A percentile compares a stretch with the other conserved stretches of the same genome.
Evolutionary conservation across 345 rosid genomes (phyloP).

Genomic region (Dovyalis caffra): DNA sequence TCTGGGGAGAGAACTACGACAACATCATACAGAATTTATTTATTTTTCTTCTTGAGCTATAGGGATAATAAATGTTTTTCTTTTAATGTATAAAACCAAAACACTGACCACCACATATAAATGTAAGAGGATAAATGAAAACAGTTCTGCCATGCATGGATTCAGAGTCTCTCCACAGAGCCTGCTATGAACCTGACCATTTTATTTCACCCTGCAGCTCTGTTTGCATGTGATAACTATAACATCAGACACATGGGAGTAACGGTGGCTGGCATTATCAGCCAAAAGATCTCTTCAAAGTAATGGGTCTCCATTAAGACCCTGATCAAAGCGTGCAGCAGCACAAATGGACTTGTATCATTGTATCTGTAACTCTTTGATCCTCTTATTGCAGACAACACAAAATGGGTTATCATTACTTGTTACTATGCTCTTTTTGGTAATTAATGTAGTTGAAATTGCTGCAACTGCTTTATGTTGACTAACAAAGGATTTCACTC

Average conservation of each 20-base stretch:
- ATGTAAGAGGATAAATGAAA: too few relatives aligned
- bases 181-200: conserved; percentile 21
- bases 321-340: not conserved
- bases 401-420: conserved; percentile 40
- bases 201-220: not conserved
- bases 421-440: not conserved
- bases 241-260: not conserved
- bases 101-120: not conserved
- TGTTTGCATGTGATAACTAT: conserved; percentile 21
- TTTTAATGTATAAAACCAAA: too few relatives aligned
- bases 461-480: not conserved
- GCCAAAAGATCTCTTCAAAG: conserved; percentile 19
- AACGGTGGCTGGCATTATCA: conserved; percentile 22
- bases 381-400: conserved; percentile 30
- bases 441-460: not conserved
- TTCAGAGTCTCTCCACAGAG: not conserved
- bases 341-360: not conserved
- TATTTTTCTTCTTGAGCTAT: too few relatives aligned
- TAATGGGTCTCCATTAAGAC: conserved; percentile 30
- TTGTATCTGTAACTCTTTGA: conserved; percentile 10
- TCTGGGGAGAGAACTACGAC: too few relatives aligned
- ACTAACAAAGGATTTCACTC: not conserved
- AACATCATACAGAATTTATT: too few relatives aligned
- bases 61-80: too few relatives aligned
- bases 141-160: not conserved